phyloP scores from a whole-genome alignment of 2,329 filamentous ascomycete species.

The Nemania bipapillata region DNA sequence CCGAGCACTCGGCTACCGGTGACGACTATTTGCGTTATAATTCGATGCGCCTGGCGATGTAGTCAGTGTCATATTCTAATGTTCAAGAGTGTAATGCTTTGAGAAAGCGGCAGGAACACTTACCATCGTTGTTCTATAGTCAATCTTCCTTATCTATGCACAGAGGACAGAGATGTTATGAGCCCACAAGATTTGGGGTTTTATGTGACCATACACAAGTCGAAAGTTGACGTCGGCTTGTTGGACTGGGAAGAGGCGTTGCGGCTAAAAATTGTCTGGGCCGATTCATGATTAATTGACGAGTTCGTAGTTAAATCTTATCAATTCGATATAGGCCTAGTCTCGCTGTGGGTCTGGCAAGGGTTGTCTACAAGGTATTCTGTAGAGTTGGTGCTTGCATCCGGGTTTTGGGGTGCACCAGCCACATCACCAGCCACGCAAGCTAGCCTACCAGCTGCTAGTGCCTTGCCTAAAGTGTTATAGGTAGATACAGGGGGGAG shows the following conservation, averaged over 20 bases:
- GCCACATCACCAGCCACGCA: neutral
- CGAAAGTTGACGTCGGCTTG: constrained; percentile 18
- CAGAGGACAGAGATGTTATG: neutral
- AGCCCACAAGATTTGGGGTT: constrained; percentile 1
- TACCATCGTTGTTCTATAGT: constrained; percentile 31
- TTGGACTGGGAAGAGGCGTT: constrained; percentile 37
- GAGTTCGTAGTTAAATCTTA: neutral
- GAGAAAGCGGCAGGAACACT: constrained; percentile 15
- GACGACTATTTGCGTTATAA: constrained; percentile 91
- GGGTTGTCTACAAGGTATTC: too few relatives aligned
- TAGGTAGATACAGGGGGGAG: constrained; percentile 20
- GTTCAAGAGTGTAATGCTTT: neutral
- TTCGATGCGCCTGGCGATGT: constrained; percentile 80
- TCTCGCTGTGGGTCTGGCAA: too few relatives aligned
- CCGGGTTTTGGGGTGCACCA: neutral
- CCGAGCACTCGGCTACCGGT: constrained; percentile 92
- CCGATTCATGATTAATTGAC: too few relatives aligned
- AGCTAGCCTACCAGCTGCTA: neutral
- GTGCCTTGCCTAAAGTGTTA: neutral
- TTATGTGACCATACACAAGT: neutral
- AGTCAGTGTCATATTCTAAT: constrained; percentile 14
- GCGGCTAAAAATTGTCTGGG: constrained; percentile 43
- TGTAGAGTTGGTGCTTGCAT: neutral
- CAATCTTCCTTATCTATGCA: neutral
- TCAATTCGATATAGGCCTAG: neutral